Percentiles rank a stretch among this genome's conserved stretches.
Evolutionary conservation across 225 moss, liverwort and hornwort genomes (phyloP).

Genomic region (Marchantia paleacea): DNA sequence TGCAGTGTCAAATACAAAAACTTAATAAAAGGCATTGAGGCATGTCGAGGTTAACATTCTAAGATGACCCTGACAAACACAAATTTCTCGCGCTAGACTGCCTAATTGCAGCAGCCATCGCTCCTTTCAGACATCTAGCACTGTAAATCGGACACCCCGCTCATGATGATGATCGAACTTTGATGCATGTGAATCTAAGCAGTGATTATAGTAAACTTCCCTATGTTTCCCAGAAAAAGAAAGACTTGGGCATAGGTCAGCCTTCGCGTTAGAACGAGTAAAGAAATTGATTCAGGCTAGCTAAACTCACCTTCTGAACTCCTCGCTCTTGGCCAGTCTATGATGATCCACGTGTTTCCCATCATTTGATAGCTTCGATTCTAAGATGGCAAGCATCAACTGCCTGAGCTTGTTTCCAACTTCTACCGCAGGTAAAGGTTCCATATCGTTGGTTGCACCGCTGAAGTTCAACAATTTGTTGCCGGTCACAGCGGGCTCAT

Average conservation of each 20-base stretch:
- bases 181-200: too few relatives aligned
- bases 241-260: neutral
- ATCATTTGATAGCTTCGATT: slow-evolving; percentile 33
- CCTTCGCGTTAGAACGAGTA: neutral
- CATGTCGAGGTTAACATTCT: too few relatives aligned
- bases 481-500: slow-evolving; percentile 25
- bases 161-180: too few relatives aligned
- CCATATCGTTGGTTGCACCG: slow-evolving; percentile 32
- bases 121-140: neutral
- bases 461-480: slow-evolving; percentile 27
- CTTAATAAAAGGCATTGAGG: neutral
- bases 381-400: slow-evolving; percentile 34
- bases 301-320: slow-evolving; percentile 28
- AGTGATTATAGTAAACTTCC: too few relatives aligned
- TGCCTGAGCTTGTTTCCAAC: slow-evolving; percentile 31
- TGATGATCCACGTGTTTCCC: slow-evolving; percentile 33
- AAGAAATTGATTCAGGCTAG: neutral
- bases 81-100: neutral
- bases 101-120: neutral
- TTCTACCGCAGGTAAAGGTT: slow-evolving; percentile 28
- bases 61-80: neutral
- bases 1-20: neutral
- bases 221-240: too few relatives aligned
- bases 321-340: slow-evolving; percentile 31
- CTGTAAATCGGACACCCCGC: neutral